Conservation (phyloP, 1,284 basidiomycete species). For the Ceratobasidium sp. region DNA sequence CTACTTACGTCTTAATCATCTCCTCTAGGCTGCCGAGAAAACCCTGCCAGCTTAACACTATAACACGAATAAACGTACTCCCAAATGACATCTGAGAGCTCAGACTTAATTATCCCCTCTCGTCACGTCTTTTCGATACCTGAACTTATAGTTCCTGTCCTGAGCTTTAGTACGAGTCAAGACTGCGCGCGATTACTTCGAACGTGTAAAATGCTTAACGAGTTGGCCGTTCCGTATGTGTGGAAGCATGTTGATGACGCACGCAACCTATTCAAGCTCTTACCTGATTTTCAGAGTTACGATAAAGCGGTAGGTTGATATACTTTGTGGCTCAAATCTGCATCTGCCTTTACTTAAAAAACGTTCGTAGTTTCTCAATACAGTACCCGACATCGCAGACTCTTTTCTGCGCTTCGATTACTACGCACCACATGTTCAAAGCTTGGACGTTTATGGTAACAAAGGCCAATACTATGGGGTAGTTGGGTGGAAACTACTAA, state of each 20-base stretch:
- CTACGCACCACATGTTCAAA: conserved; percentile 11
- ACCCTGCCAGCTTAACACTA: too few relatives aligned
- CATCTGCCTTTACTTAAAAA: too few relatives aligned
- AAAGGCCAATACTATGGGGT: not conserved
- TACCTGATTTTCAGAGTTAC: not conserved
- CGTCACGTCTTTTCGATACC: not conserved
- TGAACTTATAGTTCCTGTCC: not conserved
- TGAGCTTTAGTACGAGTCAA: not conserved
- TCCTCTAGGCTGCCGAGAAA: too few relatives aligned
- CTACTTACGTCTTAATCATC: too few relatives aligned
- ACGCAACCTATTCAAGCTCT: not conserved
- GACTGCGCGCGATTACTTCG: not conserved
- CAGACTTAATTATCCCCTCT: not conserved
- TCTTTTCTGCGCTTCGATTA: conserved; percentile 4
- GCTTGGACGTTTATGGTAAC: not conserved
- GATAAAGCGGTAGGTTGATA: too few relatives aligned
- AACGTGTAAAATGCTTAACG: not conserved
- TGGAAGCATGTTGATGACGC: conserved; percentile 1
- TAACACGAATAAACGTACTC: too few relatives aligned
- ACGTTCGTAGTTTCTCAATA: not conserved
- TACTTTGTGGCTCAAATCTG: too few relatives aligned
- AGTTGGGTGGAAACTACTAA: not conserved
- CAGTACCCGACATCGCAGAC: too few relatives aligned
- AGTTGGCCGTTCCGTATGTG: not conserved
- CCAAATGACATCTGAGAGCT: not conserved